These are phyloP conservation scores for Elsinoe fawcettii DNA, from an alignment of 2,329 filamentous ascomycete genomes.

Conservation along the genomic window DNA sequence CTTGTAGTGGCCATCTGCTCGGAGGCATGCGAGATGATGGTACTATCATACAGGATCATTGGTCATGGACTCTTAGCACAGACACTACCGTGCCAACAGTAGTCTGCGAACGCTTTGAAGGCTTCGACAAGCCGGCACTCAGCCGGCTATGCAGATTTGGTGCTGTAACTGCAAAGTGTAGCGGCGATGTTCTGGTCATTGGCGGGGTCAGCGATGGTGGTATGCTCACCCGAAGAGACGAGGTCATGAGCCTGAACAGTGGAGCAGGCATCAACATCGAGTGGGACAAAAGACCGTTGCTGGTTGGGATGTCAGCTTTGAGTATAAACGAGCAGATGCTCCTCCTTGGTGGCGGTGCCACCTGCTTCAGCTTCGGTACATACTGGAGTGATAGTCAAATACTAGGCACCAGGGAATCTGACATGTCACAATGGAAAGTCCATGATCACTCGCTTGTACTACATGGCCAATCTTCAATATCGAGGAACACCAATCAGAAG, in stretches of 20 bases:
- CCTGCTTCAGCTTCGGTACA: constrained; percentile 85
- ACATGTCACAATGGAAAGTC: not conserved
- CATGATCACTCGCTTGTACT: not conserved
- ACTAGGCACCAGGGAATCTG: constrained; percentile 15
- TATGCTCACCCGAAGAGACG: constrained; percentile 42
- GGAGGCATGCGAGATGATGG: constrained; percentile 66
- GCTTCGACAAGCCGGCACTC: not conserved
- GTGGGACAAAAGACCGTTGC: constrained; percentile 49
- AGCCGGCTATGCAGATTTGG: constrained; percentile 41
- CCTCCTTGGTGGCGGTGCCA: constrained; percentile 70
- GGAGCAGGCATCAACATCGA: constrained; percentile 3
- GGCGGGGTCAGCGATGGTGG: constrained; percentile 44
- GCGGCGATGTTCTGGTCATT: constrained; percentile 42
- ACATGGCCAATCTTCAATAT: not conserved
- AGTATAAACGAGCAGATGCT: constrained; percentile 46
- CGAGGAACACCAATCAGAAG: too few species aligned
- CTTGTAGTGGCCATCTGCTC: constrained; percentile 52
- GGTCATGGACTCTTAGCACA: constrained; percentile 54
- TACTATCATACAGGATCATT: constrained; percentile 53
- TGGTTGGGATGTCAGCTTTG: constrained; percentile 60
- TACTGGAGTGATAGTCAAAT: constrained; percentile 63
- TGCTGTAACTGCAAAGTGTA: constrained; percentile 42
- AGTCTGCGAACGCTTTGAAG: not conserved
- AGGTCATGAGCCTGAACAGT: constrained; percentile 41
- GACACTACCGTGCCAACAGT: constrained; percentile 22